Base-by-base conservation (phyloP, 169 alveolate species). In the Prorocentrum cordatum region DNA sequence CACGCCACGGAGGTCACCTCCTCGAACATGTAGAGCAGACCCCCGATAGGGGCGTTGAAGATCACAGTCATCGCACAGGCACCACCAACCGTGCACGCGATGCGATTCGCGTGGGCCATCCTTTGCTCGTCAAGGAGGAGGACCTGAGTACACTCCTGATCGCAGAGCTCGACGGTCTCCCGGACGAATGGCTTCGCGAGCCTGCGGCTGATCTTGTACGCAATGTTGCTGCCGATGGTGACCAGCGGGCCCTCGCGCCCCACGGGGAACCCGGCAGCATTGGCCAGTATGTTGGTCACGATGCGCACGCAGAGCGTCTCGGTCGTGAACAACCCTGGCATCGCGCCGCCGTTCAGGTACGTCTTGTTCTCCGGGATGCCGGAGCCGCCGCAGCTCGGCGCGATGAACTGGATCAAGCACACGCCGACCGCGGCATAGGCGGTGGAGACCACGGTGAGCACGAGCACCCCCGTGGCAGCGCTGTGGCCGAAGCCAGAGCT, bases 201-300 rank as follows among this genome's bases (percentile, higher is more conserved):
- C 36, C 18, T 32, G 33, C 68, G 68, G 16, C 27, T 20, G 66
- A 16, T 1, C 1, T 14, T 12, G 66, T 6, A 75, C 20, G 86
- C 67, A 29, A 75, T 50, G 67, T 75, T 75, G 71, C 72, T 54
- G 86, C 86, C 86, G 33, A 75, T 75, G 58, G 72, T 75, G 45
- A 75, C 86, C 86, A 75, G 50, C 24, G 86, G 86, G 31, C 86
- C 86, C 33, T 75, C 86, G 16, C 86, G 86, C 29, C 86, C 86
- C 58, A 75, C 86, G 7, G 86, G 86, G 32, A 75, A 75, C 38
- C 86, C 86, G 12, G 86, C 86, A 22, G 86, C 86, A 12, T 75
- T 75, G 32, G 86, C 86, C 59, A 75, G 47, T 20, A 75, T 38
- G 45, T 75, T 75, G 7, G 86, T 75, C 61, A 54, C 31, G 6